phyloP scores from a whole-genome alignment of 2,329 filamentous ascomycete genomes.

The Coniella vitis region DNA sequence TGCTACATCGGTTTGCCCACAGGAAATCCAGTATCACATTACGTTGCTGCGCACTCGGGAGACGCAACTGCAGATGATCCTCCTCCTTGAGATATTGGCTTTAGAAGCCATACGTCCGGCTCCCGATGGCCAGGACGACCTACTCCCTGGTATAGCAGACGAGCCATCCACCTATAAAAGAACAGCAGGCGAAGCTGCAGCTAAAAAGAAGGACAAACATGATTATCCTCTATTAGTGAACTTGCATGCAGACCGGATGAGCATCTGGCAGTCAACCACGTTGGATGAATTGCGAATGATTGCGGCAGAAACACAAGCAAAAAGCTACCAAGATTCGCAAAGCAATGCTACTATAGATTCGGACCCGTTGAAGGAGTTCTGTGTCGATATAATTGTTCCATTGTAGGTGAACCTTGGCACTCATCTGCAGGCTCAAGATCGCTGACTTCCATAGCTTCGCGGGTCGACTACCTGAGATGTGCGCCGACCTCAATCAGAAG shows the following conservation, averaged over 20 bases:
- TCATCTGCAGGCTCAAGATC: background rate
- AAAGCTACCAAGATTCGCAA: slow-evolving; percentile 27
- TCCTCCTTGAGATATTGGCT: slow-evolving; percentile 70
- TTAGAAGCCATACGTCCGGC: slow-evolving; percentile 49
- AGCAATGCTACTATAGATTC: slow-evolving; percentile 35
- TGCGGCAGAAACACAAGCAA: slow-evolving; percentile 41
- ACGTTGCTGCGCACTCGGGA: slow-evolving; percentile 65
- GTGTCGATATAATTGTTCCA: slow-evolving; percentile 71
- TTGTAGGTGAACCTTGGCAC: slow-evolving; percentile 47
- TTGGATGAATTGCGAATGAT: slow-evolving; percentile 46
- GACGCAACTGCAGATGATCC: slow-evolving; percentile 72
- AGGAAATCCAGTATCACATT: slow-evolving; percentile 55
- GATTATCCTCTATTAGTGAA: slow-evolving; percentile 63
- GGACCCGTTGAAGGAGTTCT: slow-evolving; percentile 69
- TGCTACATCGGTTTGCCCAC: slow-evolving; percentile 39
- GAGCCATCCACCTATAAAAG: slow-evolving; percentile 24
- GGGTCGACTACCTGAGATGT: slow-evolving; percentile 65
- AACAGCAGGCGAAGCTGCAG: slow-evolving; percentile 24
- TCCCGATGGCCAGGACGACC: slow-evolving; percentile 35
- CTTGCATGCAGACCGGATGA: slow-evolving; percentile 68
- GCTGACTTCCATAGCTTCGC: slow-evolving; percentile 50
- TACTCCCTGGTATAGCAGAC: slow-evolving; percentile 39
- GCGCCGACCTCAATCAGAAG: slow-evolving; percentile 65
- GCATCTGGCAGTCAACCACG: slow-evolving; percentile 76
- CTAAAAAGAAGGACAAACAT: slow-evolving; percentile 55